Evolutionary conservation across 169 alveolate species (phyloP).

Genomic region (Eimeria falciformis): DNA sequence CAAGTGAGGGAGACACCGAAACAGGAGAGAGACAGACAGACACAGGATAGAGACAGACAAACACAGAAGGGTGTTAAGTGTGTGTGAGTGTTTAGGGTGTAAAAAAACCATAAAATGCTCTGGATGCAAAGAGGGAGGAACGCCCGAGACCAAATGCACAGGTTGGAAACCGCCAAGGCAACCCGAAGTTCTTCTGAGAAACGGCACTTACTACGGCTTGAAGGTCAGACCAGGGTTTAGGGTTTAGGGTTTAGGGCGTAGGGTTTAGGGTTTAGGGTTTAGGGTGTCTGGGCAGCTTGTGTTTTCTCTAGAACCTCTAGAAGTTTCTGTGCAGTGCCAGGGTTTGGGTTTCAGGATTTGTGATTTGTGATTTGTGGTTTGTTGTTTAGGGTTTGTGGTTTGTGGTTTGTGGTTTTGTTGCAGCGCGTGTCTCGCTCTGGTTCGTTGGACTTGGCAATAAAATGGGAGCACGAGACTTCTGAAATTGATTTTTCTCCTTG

Average conservation of each 20-base stretch:
- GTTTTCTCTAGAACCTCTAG: too few species aligned
- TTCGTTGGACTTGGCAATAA: constrained; percentile 3
- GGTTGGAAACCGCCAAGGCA: not conserved
- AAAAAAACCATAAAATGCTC: not conserved
- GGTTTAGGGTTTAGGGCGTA: not conserved
- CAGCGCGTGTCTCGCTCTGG: constrained; percentile 49
- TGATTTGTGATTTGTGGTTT: not conserved
- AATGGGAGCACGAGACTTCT: not conserved
- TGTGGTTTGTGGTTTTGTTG: not conserved
- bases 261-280: constrained; percentile 22
- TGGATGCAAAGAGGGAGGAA: not conserved
- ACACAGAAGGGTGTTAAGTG: not conserved
- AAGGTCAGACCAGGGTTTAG: constrained; percentile 3
- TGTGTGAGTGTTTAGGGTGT: not conserved
- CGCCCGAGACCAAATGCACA: not conserved
- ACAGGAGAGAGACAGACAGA: not conserved
- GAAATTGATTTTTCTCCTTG: not conserved
- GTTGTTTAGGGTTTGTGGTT: not conserved
- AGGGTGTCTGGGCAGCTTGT: not conserved
- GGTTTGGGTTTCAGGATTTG: too few species aligned
- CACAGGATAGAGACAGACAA: not conserved
- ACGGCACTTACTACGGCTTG: constrained; percentile 25
- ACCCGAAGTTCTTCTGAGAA: constrained; percentile 13
- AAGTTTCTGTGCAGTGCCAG: too few species aligned
- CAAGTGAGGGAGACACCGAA: too few species aligned